Conservation (phyloP, 768 basidiomycete genomes). For the Rickenella mellea region DNA sequence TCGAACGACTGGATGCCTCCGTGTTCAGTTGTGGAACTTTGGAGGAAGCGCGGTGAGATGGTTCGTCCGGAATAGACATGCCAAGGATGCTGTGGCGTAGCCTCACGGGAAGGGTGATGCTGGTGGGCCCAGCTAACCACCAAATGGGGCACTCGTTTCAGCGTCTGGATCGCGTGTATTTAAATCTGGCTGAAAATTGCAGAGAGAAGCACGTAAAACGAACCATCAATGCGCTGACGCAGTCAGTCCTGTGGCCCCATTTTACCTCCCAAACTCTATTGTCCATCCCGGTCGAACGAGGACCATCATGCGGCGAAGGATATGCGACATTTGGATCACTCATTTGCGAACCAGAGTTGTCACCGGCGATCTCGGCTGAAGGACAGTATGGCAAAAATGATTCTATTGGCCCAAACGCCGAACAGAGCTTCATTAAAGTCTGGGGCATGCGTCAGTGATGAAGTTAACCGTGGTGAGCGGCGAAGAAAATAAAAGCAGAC, state of each 20-base stretch:
- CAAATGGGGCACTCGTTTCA: slow-evolving; percentile 61
- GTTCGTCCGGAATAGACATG: slow-evolving; percentile 7
- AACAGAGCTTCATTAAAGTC: slow-evolving; percentile 28
- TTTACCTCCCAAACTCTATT: slow-evolving; percentile 65
- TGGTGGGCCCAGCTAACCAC: slow-evolving; percentile 79
- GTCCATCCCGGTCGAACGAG: slow-evolving; percentile 49
- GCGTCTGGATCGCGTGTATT: slow-evolving; percentile 33
- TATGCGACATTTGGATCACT: slow-evolving; percentile 4
- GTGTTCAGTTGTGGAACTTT: too few species aligned
- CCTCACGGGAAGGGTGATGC: slow-evolving; percentile 16
- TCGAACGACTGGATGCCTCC: too few species aligned
- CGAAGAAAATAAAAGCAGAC: too few species aligned
- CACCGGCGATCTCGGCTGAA: slow-evolving; percentile 9
- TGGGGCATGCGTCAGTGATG: slow-evolving; percentile 34
- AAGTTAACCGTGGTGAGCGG: slow-evolving; percentile 5
- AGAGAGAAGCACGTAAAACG: slow-evolving; percentile 8
- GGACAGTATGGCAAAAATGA: slow-evolving; percentile 34
- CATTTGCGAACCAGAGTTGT: slow-evolving; percentile 3
- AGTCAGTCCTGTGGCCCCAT: slow-evolving; percentile 70
- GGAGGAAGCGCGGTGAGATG: slow-evolving; percentile 3
- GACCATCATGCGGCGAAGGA: slow-evolving; percentile 48
- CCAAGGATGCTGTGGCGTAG: slow-evolving; percentile 10
- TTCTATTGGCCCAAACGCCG: slow-evolving; percentile 60
- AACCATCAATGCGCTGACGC: slow-evolving; percentile 64
- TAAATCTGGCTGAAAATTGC: neutral